A percentile compares a stretch with the other conserved stretches of the same genome.
Conservation (phyloP, 345 rosid genomes). For the Aquilaria sinensis region DNA sequence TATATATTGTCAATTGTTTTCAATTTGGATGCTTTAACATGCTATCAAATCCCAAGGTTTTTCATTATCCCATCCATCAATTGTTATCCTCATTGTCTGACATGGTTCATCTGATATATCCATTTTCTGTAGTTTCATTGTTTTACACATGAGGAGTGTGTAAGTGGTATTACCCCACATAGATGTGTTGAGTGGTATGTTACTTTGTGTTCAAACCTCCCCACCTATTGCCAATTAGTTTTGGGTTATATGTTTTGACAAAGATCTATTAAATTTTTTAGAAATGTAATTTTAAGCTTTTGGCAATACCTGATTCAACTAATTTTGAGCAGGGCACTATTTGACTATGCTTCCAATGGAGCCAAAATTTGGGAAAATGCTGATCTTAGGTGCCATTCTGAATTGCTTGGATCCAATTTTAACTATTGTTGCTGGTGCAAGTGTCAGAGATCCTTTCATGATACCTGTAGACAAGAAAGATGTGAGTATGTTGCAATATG, state of each 20-base stretch:
- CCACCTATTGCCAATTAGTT: no score
- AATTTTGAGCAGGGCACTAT: slow-evolving; percentile 57
- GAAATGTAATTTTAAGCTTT: slow-evolving; percentile 9
- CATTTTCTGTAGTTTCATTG: no score
- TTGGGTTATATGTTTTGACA: no score
- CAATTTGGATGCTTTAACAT: neutral
- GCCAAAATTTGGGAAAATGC: slow-evolving; percentile 98
- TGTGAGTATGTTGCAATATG: slow-evolving; percentile 45
- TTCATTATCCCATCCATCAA: no score
- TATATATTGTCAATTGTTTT: neutral
- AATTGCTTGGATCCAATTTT: slow-evolving; percentile 83
- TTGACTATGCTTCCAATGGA: slow-evolving; percentile 87
- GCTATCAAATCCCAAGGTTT: no score
- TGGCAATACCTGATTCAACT: slow-evolving; percentile 13
- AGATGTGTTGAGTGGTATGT: no score
- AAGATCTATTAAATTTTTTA: slow-evolving; percentile 10
- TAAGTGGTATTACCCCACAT: no score
- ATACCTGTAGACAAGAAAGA: slow-evolving; percentile 87
- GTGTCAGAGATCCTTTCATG: slow-evolving; percentile 93
- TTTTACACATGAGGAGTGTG: no score
- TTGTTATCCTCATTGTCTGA: no score
- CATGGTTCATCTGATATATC: no score
- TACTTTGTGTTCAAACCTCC: no score
- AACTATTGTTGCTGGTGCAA: slow-evolving; percentile 85
- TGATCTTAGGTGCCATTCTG: slow-evolving; percentile 73